Evolutionary conservation across 2,329 filamentous ascomycete genomes (phyloP), one percentile per base, ranked within the genome.

Genomic region (Cylindrodendrum hubeiense): DNA sequence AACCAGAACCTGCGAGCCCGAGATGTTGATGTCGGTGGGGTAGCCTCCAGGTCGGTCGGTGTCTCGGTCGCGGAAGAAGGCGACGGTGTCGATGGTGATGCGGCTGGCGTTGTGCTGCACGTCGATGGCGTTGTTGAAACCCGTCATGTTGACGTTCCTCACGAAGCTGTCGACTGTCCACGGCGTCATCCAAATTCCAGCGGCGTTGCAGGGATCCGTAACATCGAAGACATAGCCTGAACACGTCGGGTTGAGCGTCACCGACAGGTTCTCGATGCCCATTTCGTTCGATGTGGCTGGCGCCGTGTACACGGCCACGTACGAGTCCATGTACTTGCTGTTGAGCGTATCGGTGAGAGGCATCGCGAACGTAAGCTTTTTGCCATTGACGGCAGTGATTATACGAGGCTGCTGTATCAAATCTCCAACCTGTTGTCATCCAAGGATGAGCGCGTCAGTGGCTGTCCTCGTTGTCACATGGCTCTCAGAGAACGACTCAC

Each of bases 121-220:
- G 1, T 71, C 60, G 5, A 74, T 54, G 26, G 68, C 71, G 2
- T 54, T 46, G n/a, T 74, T 74, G 47, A 74, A 74, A 5, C 68
- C 67, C 3, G 53, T 65, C 21, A 74, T 43, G 3, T 13, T 57
- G 1, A 74, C n/a, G 0, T 49, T 60, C 9, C 67, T 63, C 2
- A 44, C 65, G 63, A 64, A 74, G 33, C 71, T 74, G 3, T 74
- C 71, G 1, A 67, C 63, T 0, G 71, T 68, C 71, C 71, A 74
- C 0, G 71, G 28, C 0, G 66, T 39, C 9, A 74, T 70, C n/a
- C 30, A n/a, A 10, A 74, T 9, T 1, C 30, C 71, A 8, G 71
- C 60, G 1, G 26, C 46, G 26, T 71, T 71, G 50, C 71, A 74
- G n/a, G n/a, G n/a, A 0, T 60, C 37, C 0, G 43, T 19, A 0